Conservation (phyloP, 2,329 filamentous ascomycete species). For the Xylariaceae sp. region DNA sequence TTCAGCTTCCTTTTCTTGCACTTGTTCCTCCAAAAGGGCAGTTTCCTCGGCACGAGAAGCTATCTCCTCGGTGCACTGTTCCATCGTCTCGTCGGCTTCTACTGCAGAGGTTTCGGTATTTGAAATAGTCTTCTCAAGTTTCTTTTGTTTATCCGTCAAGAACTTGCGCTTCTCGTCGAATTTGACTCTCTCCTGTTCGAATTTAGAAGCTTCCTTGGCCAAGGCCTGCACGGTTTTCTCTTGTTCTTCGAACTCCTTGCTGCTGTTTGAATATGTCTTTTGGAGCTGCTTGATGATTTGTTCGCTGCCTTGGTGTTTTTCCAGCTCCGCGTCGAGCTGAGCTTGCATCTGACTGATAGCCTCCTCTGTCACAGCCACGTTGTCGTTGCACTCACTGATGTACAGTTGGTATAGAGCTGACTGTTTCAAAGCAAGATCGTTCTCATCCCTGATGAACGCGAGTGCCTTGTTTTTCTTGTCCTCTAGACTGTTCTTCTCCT, state of each 20-base stretch:
- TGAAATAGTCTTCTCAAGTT: constrained; percentile 81
- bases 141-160: constrained; percentile 82
- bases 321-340: constrained; percentile 77
- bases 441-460: constrained; percentile 84
- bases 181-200: constrained; percentile 95
- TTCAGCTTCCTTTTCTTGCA: constrained; percentile 75
- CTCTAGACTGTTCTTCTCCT: constrained; percentile 86
- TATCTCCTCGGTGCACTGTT: constrained; percentile 73
- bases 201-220: constrained; percentile 81
- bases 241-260: constrained; percentile 74
- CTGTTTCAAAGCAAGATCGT: constrained; percentile 84
- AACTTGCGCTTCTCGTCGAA: constrained; percentile 98
- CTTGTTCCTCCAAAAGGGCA: constrained; percentile 65
- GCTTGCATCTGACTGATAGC: constrained; percentile 86
- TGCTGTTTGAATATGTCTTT: constrained; percentile 74
- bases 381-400: constrained; percentile 81
- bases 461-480: constrained; percentile 96
- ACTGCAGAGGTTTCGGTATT: constrained; percentile 68
- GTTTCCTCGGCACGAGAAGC: constrained; percentile 71
- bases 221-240: constrained; percentile 76
- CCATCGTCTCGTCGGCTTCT: constrained; percentile 71
- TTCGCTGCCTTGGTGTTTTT: constrained; percentile 86
- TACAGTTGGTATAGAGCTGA: constrained; percentile 90
- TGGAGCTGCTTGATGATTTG: constrained; percentile 85
- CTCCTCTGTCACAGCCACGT: constrained; percentile 81